Base-by-base conservation (phyloP, 177 flowering plant genomes). In the Tripterygium wilfordii region DNA sequence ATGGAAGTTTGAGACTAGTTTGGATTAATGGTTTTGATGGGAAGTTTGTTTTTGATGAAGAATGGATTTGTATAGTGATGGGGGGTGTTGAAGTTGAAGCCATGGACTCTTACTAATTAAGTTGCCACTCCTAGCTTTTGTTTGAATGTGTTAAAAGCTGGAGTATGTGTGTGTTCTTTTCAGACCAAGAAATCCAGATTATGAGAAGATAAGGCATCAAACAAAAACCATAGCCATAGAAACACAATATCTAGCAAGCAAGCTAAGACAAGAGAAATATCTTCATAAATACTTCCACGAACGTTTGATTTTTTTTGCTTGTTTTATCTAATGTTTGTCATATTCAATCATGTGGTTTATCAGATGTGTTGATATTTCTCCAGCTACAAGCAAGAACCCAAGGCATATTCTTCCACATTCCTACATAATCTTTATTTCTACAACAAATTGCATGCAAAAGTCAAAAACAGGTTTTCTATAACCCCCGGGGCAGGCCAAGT, bases 1-100 rank as follows among this genome's bases (percentile, higher is more conserved):
- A 38, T 23, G 55, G 33, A 25, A 59, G 56, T 36, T 19, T 38
- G 26, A 58, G 38, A 17, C 57, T 24, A 3, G 39, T 4, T 27
- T 51, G 48, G 44, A n/a, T n/a, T n/a, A 50, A 39, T 36, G 54
- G 51, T 43, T 43, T 42, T 45, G 45, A 18, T 3, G 22, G 22
- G 46, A 56, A 56, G 33, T 42, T 16, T 45, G 56, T 25, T 40
- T 40, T 67, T 2, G 5, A 45, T 2, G 5, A 45, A 38, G 13
- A 46, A 36, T 45, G 62, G 43, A 8, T 27, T 40, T 46, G 67
- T 12, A 45, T 33, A 22, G 62, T 21, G 19, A 61, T 33, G 36
- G 69, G 31, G 6, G 72, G 18, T 27, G 65, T 30, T 36, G 80
- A 58, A 50, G 67, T 58, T 25, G 77, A 39, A 60, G 77, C 74